Conservation (phyloP, 2,329 filamentous ascomycete species). For the Scytalidium sp. region DNA sequence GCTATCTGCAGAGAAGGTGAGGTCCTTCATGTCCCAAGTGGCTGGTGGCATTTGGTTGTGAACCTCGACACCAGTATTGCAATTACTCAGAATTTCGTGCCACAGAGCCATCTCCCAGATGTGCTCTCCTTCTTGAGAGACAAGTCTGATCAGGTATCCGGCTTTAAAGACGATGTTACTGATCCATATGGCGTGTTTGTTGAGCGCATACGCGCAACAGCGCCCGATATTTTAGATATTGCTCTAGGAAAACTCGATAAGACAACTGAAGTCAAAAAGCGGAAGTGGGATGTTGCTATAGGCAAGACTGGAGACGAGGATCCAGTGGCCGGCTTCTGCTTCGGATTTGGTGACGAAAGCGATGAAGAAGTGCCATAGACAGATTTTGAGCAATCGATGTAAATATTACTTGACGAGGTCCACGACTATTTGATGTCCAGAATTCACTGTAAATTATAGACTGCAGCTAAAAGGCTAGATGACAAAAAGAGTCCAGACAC, state of each 20-base stretch:
- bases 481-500: too few species aligned
- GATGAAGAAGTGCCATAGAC: conserved; percentile 39
- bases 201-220: conserved; percentile 57
- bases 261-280: conserved; percentile 63
- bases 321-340: conserved; percentile 51
- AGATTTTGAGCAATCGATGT: neutral
- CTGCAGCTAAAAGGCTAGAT: too few species aligned
- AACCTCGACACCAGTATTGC: conserved; percentile 84
- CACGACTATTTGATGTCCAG: too few species aligned
- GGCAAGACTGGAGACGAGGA: conserved; percentile 44
- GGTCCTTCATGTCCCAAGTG: conserved; percentile 86
- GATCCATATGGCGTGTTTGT: conserved; percentile 77
- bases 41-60: conserved; percentile 96
- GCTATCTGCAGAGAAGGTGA: conserved; percentile 83
- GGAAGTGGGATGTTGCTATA: conserved; percentile 83
- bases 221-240: conserved; percentile 66
- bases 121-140: conserved; percentile 79
- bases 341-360: conserved; percentile 59
- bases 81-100: conserved; percentile 94
- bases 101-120: conserved; percentile 64
- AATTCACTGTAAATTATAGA: too few species aligned
- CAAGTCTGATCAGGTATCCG: conserved; percentile 81
- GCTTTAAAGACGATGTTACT: conserved; percentile 69
- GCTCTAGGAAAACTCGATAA: conserved; percentile 64
- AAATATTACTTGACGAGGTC: too few species aligned